Percentiles rank a stretch among this genome's conserved stretches.
Evolutionary conservation across 1,139 yeast genomes (phyloP).

Genomic region (Lodderomyces orthopsilosis): DNA sequence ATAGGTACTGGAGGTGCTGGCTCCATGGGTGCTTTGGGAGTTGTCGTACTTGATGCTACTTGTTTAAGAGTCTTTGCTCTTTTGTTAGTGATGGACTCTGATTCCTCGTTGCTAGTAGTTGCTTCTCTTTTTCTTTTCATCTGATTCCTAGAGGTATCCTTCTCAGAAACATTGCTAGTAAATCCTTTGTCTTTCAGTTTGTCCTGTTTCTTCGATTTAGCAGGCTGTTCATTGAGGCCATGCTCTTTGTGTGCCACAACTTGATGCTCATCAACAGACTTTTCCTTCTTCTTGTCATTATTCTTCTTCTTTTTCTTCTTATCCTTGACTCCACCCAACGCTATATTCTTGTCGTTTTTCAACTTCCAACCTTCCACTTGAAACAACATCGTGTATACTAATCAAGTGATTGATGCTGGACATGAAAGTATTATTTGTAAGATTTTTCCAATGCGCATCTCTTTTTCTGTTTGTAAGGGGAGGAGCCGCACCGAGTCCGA

Average conservation of each 20-base stretch:
- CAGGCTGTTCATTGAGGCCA: constrained; percentile 8
- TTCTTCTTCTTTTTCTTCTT: constrained; percentile 34
- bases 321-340: constrained; percentile 36
- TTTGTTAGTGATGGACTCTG: constrained; percentile 5
- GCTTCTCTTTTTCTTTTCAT: not conserved
- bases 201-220: constrained; percentile 7
- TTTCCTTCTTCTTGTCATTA: constrained; percentile 21
- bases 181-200: constrained; percentile 5
- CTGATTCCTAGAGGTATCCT: constrained; percentile 2
- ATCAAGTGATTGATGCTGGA: no score
- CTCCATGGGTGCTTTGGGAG: not conserved
- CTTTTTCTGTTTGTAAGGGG: not conserved
- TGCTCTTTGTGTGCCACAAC: not conserved
- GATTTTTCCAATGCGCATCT: not conserved
- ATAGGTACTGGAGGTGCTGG: constrained; percentile 17
- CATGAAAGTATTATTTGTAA: no score
- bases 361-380: constrained; percentile 83
- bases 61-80: constrained; percentile 2
- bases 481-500: not conserved
- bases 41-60: constrained; percentile 1
- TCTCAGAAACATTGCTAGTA: constrained; percentile 3
- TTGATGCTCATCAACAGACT: constrained; percentile 11
- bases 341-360: constrained; percentile 48
- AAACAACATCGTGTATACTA: constrained; percentile 46
- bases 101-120: not conserved